Conservation (phyloP, 306 rosid species). For the Comarum palustre region DNA sequence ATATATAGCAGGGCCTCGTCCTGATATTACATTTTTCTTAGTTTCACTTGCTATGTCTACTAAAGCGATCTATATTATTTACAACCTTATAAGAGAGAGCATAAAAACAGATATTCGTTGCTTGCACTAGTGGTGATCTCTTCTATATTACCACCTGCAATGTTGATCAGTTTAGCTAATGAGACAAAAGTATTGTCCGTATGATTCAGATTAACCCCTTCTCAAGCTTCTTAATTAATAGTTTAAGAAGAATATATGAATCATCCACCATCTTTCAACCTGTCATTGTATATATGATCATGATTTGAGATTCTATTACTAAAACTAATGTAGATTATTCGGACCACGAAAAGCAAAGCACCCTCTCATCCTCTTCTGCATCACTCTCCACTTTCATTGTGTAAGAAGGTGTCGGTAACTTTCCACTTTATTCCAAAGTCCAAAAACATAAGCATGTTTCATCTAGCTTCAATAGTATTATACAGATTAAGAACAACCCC, state of each 20-base stretch:
- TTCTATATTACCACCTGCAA: conserved; percentile 22
- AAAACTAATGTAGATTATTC: conserved; percentile 8
- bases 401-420: conserved; percentile 58
- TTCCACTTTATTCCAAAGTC: conserved; percentile 71
- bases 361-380: conserved; percentile 18
- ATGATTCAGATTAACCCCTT: conserved; percentile 25
- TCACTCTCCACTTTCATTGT: conserved; percentile 63
- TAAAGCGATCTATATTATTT: background rate
- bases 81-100: too few species aligned
- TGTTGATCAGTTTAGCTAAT: conserved; percentile 37
- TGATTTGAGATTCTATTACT: background rate
- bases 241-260: background rate
- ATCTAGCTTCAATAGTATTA: background rate
- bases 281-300: background rate
- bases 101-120: conserved; percentile 64
- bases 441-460: conserved; percentile 3
- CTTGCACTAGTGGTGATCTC: conserved; percentile 48
- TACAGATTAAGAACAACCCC: background rate
- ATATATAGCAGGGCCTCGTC: background rate
- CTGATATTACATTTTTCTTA: background rate
- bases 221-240: conserved; percentile 18
- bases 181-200: conserved; percentile 66
- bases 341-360: conserved; percentile 42
- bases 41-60: background rate
- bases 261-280: background rate